These are phyloP conservation scores for Cryphonectria radicalis DNA, from an alignment of 2,329 filamentous ascomycete genomes.

Conservation along the genomic window DNA sequence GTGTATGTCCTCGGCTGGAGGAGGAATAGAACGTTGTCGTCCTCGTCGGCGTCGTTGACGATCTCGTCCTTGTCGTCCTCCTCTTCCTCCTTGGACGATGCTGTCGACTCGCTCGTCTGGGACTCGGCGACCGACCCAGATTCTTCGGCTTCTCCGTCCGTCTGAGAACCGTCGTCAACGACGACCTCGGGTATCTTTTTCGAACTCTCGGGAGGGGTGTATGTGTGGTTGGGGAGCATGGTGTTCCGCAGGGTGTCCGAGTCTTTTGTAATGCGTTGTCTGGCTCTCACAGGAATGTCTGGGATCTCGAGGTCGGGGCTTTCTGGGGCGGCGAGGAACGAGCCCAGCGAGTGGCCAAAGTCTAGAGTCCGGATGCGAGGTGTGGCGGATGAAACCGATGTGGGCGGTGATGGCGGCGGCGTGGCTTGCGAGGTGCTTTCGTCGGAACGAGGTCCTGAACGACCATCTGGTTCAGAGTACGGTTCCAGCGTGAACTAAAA, in stretches of 20 bases:
- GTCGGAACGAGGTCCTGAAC: conserved; percentile 21
- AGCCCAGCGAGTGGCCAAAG: conserved; percentile 31
- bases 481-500: conserved; percentile 28
- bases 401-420: conserved; percentile 29
- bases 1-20: conserved; percentile 64
- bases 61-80: conserved; percentile 11
- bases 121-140: conserved; percentile 23
- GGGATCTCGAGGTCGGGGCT: conserved; percentile 32
- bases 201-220: conserved; percentile 32
- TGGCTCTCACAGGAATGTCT: conserved; percentile 26
- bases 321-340: conserved; percentile 27
- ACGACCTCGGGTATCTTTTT: conserved; percentile 28
- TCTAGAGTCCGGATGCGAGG: conserved; percentile 37
- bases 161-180: conserved; percentile 15
- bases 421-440: conserved; percentile 28
- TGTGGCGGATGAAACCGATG: conserved; percentile 28
- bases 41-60: conserved; percentile 25
- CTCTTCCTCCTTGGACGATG: conserved; percentile 22
- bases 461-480: conserved; percentile 24
- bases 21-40: conserved; percentile 53
- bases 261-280: conserved; percentile 32
- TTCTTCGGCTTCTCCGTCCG: conserved; percentile 13
- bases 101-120: conserved; percentile 8
- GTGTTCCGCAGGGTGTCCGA: conserved; percentile 35
- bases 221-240: conserved; percentile 37